Conservation (phyloP, 2,329 filamentous ascomycete genomes). For the Alternaria novae-zelandiae region DNA sequence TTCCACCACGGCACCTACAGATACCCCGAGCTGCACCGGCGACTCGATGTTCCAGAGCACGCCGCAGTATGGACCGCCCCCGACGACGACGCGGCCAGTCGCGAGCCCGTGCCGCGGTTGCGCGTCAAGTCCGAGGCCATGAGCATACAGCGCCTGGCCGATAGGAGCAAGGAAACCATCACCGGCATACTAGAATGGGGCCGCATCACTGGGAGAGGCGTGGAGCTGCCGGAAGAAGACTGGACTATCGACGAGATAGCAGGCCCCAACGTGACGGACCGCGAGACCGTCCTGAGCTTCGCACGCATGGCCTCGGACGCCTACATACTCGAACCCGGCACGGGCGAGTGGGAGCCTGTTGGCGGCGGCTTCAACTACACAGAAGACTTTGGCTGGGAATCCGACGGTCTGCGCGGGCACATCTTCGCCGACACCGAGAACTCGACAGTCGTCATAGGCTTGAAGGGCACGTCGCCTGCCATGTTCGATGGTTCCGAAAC, state of each 20-base stretch:
- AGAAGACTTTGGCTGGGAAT: constrained; percentile 90
- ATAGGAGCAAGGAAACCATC: constrained; percentile 77
- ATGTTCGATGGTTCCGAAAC: constrained; percentile 97
- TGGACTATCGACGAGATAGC: constrained; percentile 83
- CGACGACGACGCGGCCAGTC: constrained; percentile 56
- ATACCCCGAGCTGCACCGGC: constrained; percentile 78
- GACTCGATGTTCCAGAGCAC: constrained; percentile 71
- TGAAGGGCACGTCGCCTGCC: constrained; percentile 88
- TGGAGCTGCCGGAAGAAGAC: constrained; percentile 71
- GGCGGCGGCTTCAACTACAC: constrained; percentile 82
- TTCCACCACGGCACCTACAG: constrained; percentile 87
- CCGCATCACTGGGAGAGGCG: constrained; percentile 70
- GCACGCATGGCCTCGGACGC: constrained; percentile 90
- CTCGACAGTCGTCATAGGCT: constrained; percentile 83
- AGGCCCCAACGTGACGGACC: constrained; percentile 84
- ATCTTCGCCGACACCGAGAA: constrained; percentile 89
- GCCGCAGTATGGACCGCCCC: constrained; percentile 68
- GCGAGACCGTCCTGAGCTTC: constrained; percentile 80
- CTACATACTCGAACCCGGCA: constrained; percentile 75
- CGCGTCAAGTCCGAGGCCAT: constrained; percentile 66
- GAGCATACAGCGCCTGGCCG: constrained; percentile 80
- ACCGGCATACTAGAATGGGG: constrained; percentile 79
- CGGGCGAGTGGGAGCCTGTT: constrained; percentile 76
- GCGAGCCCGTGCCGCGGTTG: constrained; percentile 55
- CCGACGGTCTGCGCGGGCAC: constrained; percentile 87